Evolutionary conservation across 768 basidiomycete species (phyloP).

Genomic region (Omphalotus guepiniiformis): DNA sequence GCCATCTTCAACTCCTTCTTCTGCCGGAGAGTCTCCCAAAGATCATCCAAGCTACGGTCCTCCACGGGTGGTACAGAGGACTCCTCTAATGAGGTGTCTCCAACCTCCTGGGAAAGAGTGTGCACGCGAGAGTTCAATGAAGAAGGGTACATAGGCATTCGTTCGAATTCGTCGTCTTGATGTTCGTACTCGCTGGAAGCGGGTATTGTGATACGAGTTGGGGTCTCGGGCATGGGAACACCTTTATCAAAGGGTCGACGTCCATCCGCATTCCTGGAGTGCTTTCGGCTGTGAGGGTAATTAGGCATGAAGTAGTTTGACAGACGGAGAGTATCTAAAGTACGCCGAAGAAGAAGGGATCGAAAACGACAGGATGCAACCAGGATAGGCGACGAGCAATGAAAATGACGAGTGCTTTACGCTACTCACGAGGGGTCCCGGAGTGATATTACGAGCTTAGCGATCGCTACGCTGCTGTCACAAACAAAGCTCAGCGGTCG

Average conservation of each 20-base stretch:
- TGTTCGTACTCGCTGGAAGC: slow-evolving; percentile 7
- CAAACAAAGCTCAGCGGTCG: no score
- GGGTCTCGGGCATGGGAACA: slow-evolving; percentile 3
- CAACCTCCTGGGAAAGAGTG: slow-evolving; percentile 28
- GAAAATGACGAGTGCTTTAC: slow-evolving; percentile 25
- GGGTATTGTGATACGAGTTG: slow-evolving; percentile 13
- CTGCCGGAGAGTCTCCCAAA: slow-evolving; percentile 66
- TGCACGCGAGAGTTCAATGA: slow-evolving; percentile 3
- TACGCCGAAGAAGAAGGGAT: slow-evolving; percentile 8
- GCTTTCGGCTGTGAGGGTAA: slow-evolving; percentile 9
- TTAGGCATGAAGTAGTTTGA: slow-evolving; percentile 14
- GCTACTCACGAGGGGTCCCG: slow-evolving; percentile 37
- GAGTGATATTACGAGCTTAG: slow-evolving; percentile 1
- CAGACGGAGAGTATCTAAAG: slow-evolving; percentile 11
- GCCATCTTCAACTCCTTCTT: slow-evolving; percentile 66
- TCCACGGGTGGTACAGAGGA: slow-evolving; percentile 36
- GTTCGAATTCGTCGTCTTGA: background rate
- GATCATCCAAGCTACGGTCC: slow-evolving; percentile 43
- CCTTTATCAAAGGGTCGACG: slow-evolving; percentile 5
- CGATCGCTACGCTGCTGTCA: no score
- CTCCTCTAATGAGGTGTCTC: slow-evolving; percentile 39
- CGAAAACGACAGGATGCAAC: slow-evolving; percentile 14
- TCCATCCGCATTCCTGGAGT: slow-evolving; percentile 6
- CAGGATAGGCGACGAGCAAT: slow-evolving; percentile 8
- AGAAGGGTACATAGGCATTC: slow-evolving; percentile 16